Base-by-base conservation (phyloP, 2,329 filamentous ascomycete species). In the Nemania serpens region DNA sequence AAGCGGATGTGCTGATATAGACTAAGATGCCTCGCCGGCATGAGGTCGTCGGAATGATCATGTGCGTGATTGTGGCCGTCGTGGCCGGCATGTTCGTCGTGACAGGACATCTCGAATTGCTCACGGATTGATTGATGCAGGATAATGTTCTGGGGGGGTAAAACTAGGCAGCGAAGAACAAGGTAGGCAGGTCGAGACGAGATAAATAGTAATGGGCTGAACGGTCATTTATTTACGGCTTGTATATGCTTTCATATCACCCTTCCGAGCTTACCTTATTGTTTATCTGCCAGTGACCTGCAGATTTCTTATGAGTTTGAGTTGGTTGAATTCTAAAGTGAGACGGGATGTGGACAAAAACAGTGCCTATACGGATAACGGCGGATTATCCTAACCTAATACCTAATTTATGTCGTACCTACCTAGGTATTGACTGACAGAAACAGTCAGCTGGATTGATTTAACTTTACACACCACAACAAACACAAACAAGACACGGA, bases 1-100 rank as follows among this genome's bases (percentile, higher is more conserved):
- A 98, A 97, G 75, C 93, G 87, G 76, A 99, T 93, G 74, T 97
- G 90, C 66, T 91, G 87, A 80, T 97, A 98, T 37, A 99, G 87
- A 43, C 93, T 92, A 70, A 88, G 89, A 76, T 98, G 94, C 15
- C 97, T 82, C 1, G 93, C 94, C 0, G 95, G 95, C 1, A 91
- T 93, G 70, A 97, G 86, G 79, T 98, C 94, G 79, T 98, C 91
- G 48, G 86, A 89, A 78, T 97, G 94, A 76, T 97, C 93, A 75
- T 97, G 93, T 43, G 4, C 58, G 55, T 68, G 67, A 22, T 46
- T 78, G 70, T 83, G 79, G 68, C 52, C 54, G 18, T 34, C 55
- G 47, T 60, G 51, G 13, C 41, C 41, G 41, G 72, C 73, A 68
- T 83, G 81, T 64, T 84, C 81, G 64, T 82, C 78, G 72, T 83